Conservation (phyloP, 768 basidiomycete species). For the Clavulina sp. region DNA sequence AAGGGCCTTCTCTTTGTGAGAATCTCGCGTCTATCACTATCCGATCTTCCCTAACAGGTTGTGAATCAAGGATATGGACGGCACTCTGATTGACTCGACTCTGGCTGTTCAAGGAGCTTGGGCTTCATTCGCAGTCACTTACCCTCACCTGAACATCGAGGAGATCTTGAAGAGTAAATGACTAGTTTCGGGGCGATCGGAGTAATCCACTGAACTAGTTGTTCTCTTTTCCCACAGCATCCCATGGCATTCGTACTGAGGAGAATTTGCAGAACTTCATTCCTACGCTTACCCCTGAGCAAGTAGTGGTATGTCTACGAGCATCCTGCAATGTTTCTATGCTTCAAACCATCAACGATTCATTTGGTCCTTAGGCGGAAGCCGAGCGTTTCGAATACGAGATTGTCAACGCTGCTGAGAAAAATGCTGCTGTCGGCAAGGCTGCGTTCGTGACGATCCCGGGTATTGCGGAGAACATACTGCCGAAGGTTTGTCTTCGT, state of each 20-base stretch:
- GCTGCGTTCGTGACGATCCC: not conserved
- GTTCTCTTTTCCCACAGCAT: constrained; percentile 18
- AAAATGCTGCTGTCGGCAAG: not conserved
- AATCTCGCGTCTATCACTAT: too few species aligned
- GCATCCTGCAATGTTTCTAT: not conserved
- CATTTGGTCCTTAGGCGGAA: constrained; percentile 30
- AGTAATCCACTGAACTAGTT: not conserved
- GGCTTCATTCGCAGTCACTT: constrained; percentile 16
- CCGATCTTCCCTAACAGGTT: too few species aligned
- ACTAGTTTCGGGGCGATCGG: not conserved
- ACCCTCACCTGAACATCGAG: not conserved
- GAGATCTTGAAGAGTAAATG: not conserved
- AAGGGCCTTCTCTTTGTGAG: too few species aligned
- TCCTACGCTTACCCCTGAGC: not conserved
- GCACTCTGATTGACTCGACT: constrained; percentile 59
- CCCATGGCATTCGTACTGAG: constrained; percentile 40
- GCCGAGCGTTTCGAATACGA: constrained; percentile 62
- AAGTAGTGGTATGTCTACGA: not conserved
- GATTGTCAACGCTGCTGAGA: constrained; percentile 32
- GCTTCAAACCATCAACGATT: not conserved
- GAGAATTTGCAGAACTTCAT: not conserved
- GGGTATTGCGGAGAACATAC: not conserved
- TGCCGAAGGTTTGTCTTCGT: not conserved
- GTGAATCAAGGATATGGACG: constrained; percentile 70
- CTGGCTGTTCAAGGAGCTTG: constrained; percentile 58